Base-by-base conservation (phyloP, 139 green algal genomes). In the Picochlorum sp. region DNA sequence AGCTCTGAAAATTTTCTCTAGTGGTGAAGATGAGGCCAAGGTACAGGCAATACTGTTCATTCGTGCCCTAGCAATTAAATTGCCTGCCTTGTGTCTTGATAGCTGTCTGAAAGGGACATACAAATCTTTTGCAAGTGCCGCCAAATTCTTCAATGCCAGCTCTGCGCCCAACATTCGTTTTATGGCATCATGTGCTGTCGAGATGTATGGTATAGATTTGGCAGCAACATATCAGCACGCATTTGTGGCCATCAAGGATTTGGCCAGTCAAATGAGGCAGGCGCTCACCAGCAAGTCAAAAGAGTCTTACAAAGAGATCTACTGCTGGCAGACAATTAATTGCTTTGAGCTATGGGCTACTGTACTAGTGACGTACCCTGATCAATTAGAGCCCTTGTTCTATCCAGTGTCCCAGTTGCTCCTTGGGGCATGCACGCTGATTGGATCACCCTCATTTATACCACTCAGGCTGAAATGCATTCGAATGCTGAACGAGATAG, bases 341-440 rank as follows among this genome's bases (percentile, higher is more conserved):
- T 95, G 83, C 74, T 67, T 97, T 23, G 86, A 96, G 78, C 79
- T 96, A 38, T 98, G 92, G 90, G 81, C 77, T 20, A 82, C 79
- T 58, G 68, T 93, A 15, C 57, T 84, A 16, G 67, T 65, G 3
- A 78, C 76, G 15, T 69, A 70, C 50, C 41, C 64, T 11, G 20
- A 51, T 21, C 76, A 83, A 66, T 81, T 98, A 45, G 68, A 66
- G 20, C 79, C 86, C 2, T 80, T 98, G 32, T 83, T 91, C 26
- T 98, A 97, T 76, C 92, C 92, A 0, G 63, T 96, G 41, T 56
- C 52, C 1, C 85, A 92, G 73, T 66, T 94, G 68, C 68, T 92
- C 63, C 68, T 90, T 64, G 90, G 86, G 18, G 71, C 84, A 16
- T 82, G 83, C 0, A 72, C 87, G 10, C 72, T 98, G 32, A 79